Conservation (phyloP, 805 yeast genomes). For the Lipomyces sp. region DNA sequence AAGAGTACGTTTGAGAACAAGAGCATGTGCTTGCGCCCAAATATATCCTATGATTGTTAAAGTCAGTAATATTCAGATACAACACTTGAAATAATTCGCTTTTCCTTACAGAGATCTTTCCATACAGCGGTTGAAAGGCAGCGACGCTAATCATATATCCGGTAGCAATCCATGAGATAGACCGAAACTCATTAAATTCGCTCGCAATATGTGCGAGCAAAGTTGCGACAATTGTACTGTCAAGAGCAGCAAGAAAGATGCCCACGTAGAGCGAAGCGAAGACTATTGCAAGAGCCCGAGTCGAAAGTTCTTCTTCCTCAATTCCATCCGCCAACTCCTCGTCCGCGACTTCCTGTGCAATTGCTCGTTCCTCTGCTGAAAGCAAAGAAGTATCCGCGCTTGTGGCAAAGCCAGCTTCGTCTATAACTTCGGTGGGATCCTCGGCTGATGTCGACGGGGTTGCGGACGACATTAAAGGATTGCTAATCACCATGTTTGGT, state of each 20-base stretch:
- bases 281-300: constrained; percentile 14
- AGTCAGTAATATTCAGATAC: not conserved
- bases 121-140: constrained; percentile 75
- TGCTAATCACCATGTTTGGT: no score
- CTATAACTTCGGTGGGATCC: no score
- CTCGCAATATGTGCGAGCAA: constrained; percentile 56
- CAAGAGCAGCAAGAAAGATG: constrained; percentile 49
- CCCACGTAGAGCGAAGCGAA: constrained; percentile 38
- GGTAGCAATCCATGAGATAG: constrained; percentile 70
- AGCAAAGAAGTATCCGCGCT: no score
- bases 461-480: no score
- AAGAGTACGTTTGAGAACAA: constrained; percentile 46
- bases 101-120: constrained; percentile 48
- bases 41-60: constrained; percentile 45
- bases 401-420: no score
- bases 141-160: constrained; percentile 66
- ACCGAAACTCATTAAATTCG: constrained; percentile 51
- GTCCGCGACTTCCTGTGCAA: not conserved
- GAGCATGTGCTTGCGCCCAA: constrained; percentile 43
- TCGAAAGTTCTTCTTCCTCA: constrained; percentile 19
- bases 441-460: no score
- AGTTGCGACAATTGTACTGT: constrained; percentile 53
- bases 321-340: constrained; percentile 4
- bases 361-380: constrained; percentile 2
- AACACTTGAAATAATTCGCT: not conserved